A percentile compares a stretch with the other conserved stretches of the same genome.
Conservation (phyloP, 176 grass and related monocot species). For the Eragrostis nindensis region DNA sequence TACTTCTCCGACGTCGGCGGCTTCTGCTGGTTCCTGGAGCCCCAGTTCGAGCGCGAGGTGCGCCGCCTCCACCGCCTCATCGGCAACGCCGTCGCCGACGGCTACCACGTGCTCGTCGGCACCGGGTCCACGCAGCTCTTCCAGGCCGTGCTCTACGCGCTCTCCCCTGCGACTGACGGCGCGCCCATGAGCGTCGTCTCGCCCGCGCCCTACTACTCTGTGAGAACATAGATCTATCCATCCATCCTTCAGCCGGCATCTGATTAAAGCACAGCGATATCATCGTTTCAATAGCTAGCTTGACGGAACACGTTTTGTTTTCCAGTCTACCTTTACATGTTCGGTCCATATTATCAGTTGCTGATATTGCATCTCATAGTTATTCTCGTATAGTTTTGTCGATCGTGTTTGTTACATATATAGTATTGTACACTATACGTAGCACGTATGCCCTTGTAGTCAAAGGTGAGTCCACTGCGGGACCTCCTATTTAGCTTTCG, state of each 20-base stretch:
- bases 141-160: conserved; percentile 72
- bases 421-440: too few species aligned
- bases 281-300: too few species aligned
- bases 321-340: too few species aligned
- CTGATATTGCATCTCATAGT: too few species aligned
- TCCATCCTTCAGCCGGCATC: not conserved
- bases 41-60: conserved; percentile 53
- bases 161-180: conserved; percentile 27
- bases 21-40: conserved; percentile 78
- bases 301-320: too few species aligned
- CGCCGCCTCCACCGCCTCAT: conserved; percentile 70
- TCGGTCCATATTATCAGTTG: too few species aligned
- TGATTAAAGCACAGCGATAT: too few species aligned
- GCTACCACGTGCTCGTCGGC: conserved; percentile 61
- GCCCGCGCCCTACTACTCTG: conserved; percentile 64
- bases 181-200: conserved; percentile 67
- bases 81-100: conserved; percentile 59
- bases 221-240: not conserved
- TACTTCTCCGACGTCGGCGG: conserved; percentile 68
- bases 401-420: too few species aligned
- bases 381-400: too few species aligned
- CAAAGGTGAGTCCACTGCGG: too few species aligned
- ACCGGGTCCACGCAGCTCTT: conserved; percentile 83
- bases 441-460: too few species aligned
- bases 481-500: too few species aligned